Evolutionary conservation across 352 stramenopile genomes (phyloP).

Genomic region (Globisporangium cystogenes): DNA sequence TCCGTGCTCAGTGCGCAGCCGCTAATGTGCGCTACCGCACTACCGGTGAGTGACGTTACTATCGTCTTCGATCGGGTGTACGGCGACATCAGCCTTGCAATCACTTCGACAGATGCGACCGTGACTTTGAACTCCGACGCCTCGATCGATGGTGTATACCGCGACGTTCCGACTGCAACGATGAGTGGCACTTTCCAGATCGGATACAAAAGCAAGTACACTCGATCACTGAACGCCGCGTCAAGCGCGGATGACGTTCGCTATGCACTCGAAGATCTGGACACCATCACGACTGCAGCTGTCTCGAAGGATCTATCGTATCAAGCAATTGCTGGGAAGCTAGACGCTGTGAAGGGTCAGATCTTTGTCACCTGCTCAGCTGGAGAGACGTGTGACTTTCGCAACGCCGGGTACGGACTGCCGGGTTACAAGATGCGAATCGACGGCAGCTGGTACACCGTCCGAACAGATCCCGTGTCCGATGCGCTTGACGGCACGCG

Average conservation of each 20-base stretch:
- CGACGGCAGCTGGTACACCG: constrained; percentile 61
- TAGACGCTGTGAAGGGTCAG: constrained; percentile 51
- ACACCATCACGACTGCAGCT: constrained; percentile 43
- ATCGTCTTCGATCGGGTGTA: constrained; percentile 67
- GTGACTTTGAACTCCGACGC: constrained; percentile 20
- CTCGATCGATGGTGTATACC: constrained; percentile 60
- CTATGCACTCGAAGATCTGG: constrained; percentile 60
- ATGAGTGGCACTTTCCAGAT: constrained; percentile 84
- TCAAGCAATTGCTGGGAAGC: constrained; percentile 32
- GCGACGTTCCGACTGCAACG: constrained; percentile 24
- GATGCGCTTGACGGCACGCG: constrained; percentile 27
- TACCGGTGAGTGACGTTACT: constrained; percentile 23
- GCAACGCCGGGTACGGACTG: constrained; percentile 43
- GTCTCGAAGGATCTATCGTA: constrained; percentile 43
- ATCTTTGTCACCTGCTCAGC: constrained; percentile 56
- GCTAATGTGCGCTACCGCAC: constrained; percentile 30
- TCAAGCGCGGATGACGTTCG: constrained; percentile 58
- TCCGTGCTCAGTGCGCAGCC: constrained; percentile 39
- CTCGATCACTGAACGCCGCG: constrained; percentile 57
- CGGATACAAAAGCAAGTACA: constrained; percentile 56
- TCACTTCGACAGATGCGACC: constrained; percentile 14
- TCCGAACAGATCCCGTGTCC: constrained; percentile 40
- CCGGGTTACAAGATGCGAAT: constrained; percentile 53
- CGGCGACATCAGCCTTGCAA: constrained; percentile 31
- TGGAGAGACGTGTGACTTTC: constrained; percentile 47